Percentiles rank a stretch among this genome's conserved stretches.
phyloP scores from a whole-genome alignment of 371 early-diverging fungal genomes.

The Mortierella polycephala region DNA sequence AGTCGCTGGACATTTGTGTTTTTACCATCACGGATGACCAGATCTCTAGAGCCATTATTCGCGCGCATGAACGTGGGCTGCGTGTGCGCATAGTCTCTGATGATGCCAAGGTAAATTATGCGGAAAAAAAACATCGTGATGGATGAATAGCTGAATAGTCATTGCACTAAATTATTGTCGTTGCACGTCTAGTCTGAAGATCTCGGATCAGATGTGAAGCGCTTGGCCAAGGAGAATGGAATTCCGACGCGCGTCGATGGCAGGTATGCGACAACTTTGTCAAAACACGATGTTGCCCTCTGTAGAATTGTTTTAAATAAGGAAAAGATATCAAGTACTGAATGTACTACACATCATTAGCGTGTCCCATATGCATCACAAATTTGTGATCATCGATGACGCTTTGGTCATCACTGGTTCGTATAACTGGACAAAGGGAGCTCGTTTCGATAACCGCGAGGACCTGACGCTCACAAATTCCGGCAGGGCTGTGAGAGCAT shows the following conservation, averaged over 20 bases:
- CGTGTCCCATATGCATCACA: conserved; percentile 68
- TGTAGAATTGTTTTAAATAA: background rate
- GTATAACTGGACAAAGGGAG: conserved; percentile 74
- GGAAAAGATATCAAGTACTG: background rate
- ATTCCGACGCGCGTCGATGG: conserved; percentile 37
- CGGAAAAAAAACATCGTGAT: too few relatives aligned
- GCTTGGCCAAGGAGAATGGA: conserved; percentile 24
- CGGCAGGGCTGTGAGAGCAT: conserved; percentile 60
- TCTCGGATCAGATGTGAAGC: conserved; percentile 39
- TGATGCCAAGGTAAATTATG: conserved; percentile 30
- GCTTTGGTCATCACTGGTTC: conserved; percentile 64
- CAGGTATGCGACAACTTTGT: conserved; percentile 17
- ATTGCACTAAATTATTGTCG: background rate
- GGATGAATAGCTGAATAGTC: background rate
- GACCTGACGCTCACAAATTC: conserved; percentile 67
- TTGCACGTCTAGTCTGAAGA: conserved; percentile 26
- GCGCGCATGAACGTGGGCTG: conserved; percentile 64
- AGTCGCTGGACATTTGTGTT: conserved; percentile 62
- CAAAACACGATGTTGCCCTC: background rate
- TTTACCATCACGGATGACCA: conserved; percentile 68
- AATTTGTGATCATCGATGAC: conserved; percentile 65
- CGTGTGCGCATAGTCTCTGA: conserved; percentile 59
- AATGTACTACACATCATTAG: conserved; percentile 15
- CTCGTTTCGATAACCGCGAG: conserved; percentile 69
- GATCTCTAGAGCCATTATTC: conserved; percentile 56